These are phyloP conservation scores for Sonneratia caseolaris DNA, from an alignment of 345 rosid species.

Conservation along the genomic window DNA sequence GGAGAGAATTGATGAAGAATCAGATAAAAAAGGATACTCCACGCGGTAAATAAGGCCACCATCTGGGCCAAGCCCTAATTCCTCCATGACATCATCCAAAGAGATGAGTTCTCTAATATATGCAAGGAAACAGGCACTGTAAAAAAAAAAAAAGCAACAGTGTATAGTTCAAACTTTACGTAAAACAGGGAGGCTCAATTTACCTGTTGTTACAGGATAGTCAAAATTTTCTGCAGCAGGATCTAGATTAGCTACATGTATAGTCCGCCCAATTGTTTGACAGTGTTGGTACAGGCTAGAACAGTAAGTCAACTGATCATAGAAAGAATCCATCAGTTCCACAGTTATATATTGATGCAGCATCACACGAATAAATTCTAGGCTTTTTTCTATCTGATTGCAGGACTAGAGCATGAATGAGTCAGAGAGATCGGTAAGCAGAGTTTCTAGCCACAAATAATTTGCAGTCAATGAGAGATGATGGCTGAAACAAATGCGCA, in stretches of 20 bases:
- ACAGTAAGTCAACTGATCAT: conserved; percentile 77
- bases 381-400: not conserved
- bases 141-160: not conserved
- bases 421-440: not conserved
- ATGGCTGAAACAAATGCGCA: not conserved
- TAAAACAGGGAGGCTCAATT: conserved; percentile 10
- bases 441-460: too few species aligned
- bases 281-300: conserved; percentile 67
- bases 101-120: conserved; percentile 85
- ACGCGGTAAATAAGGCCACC: conserved; percentile 86
- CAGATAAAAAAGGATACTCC: conserved; percentile 70
- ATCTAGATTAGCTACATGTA: conserved; percentile 70
- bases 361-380: not conserved
- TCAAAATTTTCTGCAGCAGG: conserved; percentile 90
- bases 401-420: not conserved
- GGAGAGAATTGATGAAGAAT: not conserved
- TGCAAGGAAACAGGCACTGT: conserved; percentile 19
- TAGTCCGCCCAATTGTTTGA: conserved; percentile 48
- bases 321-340: conserved; percentile 4
- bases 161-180: not conserved
- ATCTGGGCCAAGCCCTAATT: conserved; percentile 78
- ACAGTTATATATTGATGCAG: not conserved
- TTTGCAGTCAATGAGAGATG: not conserved
- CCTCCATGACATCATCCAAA: conserved; percentile 93
- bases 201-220: conserved; percentile 88